Base-by-base conservation (phyloP, 2,329 filamentous ascomycete genomes). In the Fusarium acutatum region DNA sequence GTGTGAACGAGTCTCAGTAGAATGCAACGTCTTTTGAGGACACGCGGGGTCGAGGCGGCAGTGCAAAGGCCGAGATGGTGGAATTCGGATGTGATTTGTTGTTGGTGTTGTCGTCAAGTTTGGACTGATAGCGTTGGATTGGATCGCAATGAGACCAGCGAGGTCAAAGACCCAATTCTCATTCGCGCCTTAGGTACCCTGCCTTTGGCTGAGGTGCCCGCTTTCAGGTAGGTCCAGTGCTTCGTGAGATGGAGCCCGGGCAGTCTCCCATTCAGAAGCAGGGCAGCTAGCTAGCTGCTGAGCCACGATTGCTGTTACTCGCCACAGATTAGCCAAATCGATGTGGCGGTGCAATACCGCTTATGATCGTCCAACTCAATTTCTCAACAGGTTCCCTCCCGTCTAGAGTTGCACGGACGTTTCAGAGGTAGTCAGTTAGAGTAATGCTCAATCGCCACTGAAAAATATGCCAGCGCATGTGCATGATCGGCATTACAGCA, bases 61-160 rank as follows among this genome's bases (percentile, higher is more conserved):
- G 50, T 74, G 52, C 56, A 60, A 49, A 60, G 26, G 52, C 57
- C 64, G 56, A 63, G 57, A 63, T 57, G 58, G 40, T 64, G 35
- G 50, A 52, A 40, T 60, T 58, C n/a, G 38, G 35, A 60, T 64
- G 40, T 60, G 68, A 69, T 64, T 69, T 73, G 71, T 57, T 73
- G 68, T 53, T 74, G 71, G 56, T 75, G 67, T 67, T 67, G 67
- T 69, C 68, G 72, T 69, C 67, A 70, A 50, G 73, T 73, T 72
- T 68, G 73, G 68, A 71, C 70, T 67, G 73, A 65, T 67, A 72
- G 63, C 62, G 70, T 43, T 61, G 38, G 49, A 61, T 75, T 58
- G 49, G 59, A 61, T 75, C 62, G 67, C 72, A 75, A 59, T 71
- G 64, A 73, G 71, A 67, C 66, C 68, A 71, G 68, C 50, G 57